Base-by-base conservation (phyloP, 371 early-diverging fungal species). In the Syncephalastrum racemosum region DNA sequence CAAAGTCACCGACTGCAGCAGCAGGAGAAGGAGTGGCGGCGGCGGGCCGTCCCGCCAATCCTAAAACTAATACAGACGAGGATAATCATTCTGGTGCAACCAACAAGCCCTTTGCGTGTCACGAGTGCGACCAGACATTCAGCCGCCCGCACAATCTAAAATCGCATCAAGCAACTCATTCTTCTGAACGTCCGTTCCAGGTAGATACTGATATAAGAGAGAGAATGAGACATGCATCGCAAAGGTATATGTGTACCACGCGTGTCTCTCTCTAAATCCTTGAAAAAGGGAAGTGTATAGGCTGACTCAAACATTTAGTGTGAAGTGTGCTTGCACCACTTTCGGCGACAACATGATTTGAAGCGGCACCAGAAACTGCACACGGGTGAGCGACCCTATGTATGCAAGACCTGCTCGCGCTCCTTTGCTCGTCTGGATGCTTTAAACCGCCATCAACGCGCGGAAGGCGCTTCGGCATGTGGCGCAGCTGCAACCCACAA, bases 361-460 rank as follows among this genome's bases (percentile, higher is more conserved):
- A 85, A 85, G 67, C 67, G 85, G 44, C 85, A 85, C 59, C 68
- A 74, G 64, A 82, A 83, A 54, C 64, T 81, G 41, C 86, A 86
- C 50, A 82, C 84, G 4, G 86, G 86, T 39, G 83, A 81, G 58
- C 73, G 74, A 60, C 87, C 87, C 0, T 81, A 80, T 59, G 65
- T 68, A 12, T 87, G 87, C 58, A 60, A 68, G 1, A 54, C 62
- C 56, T 89, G 90, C 58, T 66, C 70, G 5, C 66, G 86, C 42
- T 68, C 81, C 15, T 89, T 89, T 71, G 79, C 87, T 23, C 73
- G 90, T 12, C 58, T 85, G 27, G 87, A 89, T 59, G 89, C 88
- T 13, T 64, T 89, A n/a, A 86, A 85, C 67, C 69, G 90, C 12
- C 90, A 89, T 56, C 75, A 77, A 61, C 82, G 86, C 25, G 77